Percentiles rank a stretch among this genome's conserved stretches.
Conservation (phyloP, 768 basidiomycete genomes). For the Termitomyces sp. region DNA sequence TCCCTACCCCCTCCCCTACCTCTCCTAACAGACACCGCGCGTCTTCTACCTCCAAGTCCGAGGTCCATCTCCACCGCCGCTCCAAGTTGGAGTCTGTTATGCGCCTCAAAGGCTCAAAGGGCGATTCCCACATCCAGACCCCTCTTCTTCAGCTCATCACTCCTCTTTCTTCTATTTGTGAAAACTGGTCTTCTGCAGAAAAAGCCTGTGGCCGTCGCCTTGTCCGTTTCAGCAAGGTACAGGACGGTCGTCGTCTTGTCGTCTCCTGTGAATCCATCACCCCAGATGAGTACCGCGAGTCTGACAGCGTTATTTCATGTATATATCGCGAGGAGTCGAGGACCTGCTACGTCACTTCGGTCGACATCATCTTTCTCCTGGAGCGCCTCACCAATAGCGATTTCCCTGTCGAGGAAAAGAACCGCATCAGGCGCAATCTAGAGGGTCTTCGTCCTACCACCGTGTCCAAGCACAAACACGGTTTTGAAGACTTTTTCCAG, state of each 20-base stretch:
- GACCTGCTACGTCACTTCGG: conserved; percentile 86
- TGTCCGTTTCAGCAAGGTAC: conserved; percentile 77
- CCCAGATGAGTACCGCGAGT: conserved; percentile 66
- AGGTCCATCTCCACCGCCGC: conserved; percentile 34
- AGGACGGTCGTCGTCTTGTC: conserved; percentile 70
- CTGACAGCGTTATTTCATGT: conserved; percentile 87
- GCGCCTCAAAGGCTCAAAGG: conserved; percentile 34
- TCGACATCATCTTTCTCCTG: conserved; percentile 91
- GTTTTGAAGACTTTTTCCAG: conserved; percentile 85
- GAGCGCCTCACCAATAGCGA: conserved; percentile 70
- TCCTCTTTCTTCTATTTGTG: conserved; percentile 48
- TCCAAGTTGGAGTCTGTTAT: conserved; percentile 36
- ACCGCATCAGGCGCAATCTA: conserved; percentile 88
- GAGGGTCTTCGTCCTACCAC: conserved; percentile 91
- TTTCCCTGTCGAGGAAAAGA: conserved; percentile 95
- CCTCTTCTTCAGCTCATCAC: conserved; percentile 58
- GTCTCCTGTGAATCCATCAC: conserved; percentile 72
- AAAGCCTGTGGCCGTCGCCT: conserved; percentile 67
- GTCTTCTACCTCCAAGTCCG: conserved; percentile 21
- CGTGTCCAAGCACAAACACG: conserved; percentile 78
- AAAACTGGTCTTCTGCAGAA: conserved; percentile 63
- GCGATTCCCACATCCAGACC: conserved; percentile 41
- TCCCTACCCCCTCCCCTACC: conserved; percentile 34
- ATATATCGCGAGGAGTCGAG: conserved; percentile 80
- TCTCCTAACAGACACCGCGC: conserved; percentile 27